phyloP scores from a whole-genome alignment of 2,329 filamentous ascomycete species.

The Penicillium sp. region DNA sequence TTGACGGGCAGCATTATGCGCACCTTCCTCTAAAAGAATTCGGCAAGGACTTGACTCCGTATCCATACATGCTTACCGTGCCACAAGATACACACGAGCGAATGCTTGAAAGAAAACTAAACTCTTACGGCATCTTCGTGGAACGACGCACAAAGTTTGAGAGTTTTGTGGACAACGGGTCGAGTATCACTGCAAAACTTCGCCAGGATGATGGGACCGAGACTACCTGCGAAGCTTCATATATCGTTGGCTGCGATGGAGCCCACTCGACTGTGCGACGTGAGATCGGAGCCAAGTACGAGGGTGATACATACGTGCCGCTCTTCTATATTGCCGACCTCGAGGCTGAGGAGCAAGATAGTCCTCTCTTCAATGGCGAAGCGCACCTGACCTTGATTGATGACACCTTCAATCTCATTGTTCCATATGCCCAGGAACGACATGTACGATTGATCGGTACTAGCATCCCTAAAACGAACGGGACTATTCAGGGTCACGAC shows the following conservation, averaged over 20 bases:
- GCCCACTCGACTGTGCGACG: conserved; percentile 48
- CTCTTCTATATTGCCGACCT: conserved; percentile 46
- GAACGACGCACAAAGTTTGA: conserved; percentile 26
- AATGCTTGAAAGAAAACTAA: conserved; percentile 26
- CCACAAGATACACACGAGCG: conserved; percentile 30
- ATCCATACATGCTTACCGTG: conserved; percentile 26
- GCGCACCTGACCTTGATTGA: conserved; percentile 32
- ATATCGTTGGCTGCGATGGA: conserved; percentile 51
- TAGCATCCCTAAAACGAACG: conserved; percentile 5
- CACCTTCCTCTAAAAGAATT: conserved; percentile 24
- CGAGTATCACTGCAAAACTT: conserved; percentile 22
- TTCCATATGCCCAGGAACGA: conserved; percentile 24
- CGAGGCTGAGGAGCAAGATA: conserved; percentile 23
- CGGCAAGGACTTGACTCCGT: conserved; percentile 26
- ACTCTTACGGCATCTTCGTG: conserved; percentile 24
- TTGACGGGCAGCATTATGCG: conserved; percentile 18
- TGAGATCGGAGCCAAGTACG: conserved; percentile 36
- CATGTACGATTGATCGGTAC: conserved; percentile 27
- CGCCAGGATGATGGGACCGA: conserved; percentile 17
- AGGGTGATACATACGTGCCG: conserved; percentile 42
- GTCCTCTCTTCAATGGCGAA: conserved; percentile 29
- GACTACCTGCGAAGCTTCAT: conserved; percentile 34
- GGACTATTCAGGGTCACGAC: conserved; percentile 6
- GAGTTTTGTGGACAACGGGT: conserved; percentile 21
- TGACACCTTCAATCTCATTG: conserved; percentile 35